Evolutionary conservation across 805 yeast species (phyloP), one percentile per base, ranked within the genome.

Genomic region (Babjeviella inositovora): DNA sequence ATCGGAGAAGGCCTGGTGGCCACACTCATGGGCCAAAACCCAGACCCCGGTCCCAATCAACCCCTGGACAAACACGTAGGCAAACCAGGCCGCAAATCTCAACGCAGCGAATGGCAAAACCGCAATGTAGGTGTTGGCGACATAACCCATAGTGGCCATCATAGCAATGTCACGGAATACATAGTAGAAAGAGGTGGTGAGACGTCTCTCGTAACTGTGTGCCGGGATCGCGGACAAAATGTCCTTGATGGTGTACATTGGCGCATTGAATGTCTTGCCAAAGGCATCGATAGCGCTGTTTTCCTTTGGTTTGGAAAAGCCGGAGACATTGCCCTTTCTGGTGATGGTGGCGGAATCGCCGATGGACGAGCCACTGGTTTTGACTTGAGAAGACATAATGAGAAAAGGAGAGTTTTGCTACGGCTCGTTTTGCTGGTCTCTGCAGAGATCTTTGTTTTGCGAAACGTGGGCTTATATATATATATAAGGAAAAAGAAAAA

Each of bases 1-100:
- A 38, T 74, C 79, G 18, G 75, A 61, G 48, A 81, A 81, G 12
- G 93, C 93, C 36, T 70, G 75, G 47, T 80, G 93, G 30, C 93
- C 93, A 57, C 93, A 80, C 50, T 80, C 93, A 49, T 80, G 93
- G 25, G 92, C 90, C 52, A 80, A 42, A 23, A 80, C 75, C 93
- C 93, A 80, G 23, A 73, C 25, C 22, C 93, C 93, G 15, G 84
- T 72, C 28, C 72, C 71, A 29, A 75, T 65, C 26, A 79, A 51
- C 14, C 87, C 82, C 36, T 67, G 65, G 21, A 51, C 40, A 25
- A 59, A 39, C 11, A 68, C 46, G 40, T 75, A 71, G 10, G 42
- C 47, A 18, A 57, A 33, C 87, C 90, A 79, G 22, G 65, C 62
- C 6, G 51, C 42, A 28, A 62, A 60, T 32, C 90, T 61, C 5